These are phyloP conservation scores for Plectosphaerella sp. DNA, from an alignment of 2,329 filamentous ascomycete genomes.

Conservation along the genomic window DNA sequence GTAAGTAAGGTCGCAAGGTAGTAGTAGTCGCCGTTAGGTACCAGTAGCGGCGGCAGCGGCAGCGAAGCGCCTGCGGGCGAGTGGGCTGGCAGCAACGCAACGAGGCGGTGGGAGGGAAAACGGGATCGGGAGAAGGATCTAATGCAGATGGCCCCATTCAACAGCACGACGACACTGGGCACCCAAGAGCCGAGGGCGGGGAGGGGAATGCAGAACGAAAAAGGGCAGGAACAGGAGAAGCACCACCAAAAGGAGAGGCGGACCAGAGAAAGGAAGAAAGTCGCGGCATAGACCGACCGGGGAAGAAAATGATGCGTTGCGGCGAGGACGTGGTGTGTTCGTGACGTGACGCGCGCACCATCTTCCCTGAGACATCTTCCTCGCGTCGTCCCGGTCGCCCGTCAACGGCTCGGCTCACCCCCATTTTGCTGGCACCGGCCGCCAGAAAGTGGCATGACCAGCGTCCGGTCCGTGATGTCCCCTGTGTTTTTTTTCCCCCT, in stretches of 20 bases:
- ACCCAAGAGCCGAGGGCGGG: not conserved
- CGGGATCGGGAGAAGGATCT: conserved; percentile 4
- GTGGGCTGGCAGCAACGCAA: not conserved
- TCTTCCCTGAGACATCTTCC: not conserved
- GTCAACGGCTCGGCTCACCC: not conserved
- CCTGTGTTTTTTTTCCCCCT: not conserved
- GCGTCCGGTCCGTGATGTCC: not conserved
- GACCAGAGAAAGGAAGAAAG: conserved; percentile 2
- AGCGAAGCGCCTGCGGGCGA: not conserved
- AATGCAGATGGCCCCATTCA: conserved; percentile 8
- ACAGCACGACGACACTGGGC: conserved; percentile 5
- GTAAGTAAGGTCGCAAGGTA: not conserved
- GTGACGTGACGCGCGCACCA: conserved; percentile 7
- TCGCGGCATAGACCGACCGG: conserved; percentile 5
- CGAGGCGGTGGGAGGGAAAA: not conserved
- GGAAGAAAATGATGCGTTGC: conserved; percentile 13
- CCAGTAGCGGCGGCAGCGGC: not conserved
- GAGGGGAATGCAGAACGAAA: conserved; percentile 3
- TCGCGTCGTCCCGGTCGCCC: not conserved
- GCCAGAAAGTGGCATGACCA: not conserved
- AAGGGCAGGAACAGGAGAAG: conserved; percentile 6
- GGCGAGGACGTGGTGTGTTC: conserved; percentile 11
- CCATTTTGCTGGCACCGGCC: not conserved
- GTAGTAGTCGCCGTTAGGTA: not conserved
- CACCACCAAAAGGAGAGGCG: conserved; percentile 2